These are phyloP conservation scores for Rhododendron kiyosumense DNA, from an alignment of 148 eudicot species.

Conservation along the genomic window DNA sequence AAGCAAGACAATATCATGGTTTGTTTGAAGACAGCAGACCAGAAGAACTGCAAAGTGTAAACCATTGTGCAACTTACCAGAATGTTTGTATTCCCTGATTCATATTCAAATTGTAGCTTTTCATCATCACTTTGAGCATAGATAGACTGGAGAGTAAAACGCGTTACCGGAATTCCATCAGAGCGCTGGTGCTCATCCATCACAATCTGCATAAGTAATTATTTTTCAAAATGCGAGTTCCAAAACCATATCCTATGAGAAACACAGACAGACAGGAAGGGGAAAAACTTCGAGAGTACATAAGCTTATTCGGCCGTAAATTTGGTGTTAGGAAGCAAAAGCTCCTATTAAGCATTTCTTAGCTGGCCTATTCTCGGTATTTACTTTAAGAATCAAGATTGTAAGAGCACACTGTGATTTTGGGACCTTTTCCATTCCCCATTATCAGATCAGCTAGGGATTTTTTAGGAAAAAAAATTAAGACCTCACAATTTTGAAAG, in stretches of 20 bases:
- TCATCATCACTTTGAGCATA: slow-evolving; percentile 96
- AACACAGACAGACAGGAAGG: neutral
- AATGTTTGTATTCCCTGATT: slow-evolving; percentile 92
- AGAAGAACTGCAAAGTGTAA: neutral
- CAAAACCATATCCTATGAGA: neutral
- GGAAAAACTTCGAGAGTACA: neutral
- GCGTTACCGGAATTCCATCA: slow-evolving; percentile 97
- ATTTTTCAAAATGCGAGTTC: neutral
- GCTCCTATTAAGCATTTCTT: neutral
- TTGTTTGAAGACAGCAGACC: neutral
- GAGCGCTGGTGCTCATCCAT: slow-evolving; percentile 98
- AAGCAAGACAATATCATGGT: neutral
- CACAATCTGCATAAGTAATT: slow-evolving; percentile 62
- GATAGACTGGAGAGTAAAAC: slow-evolving; percentile 88
- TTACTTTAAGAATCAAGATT: neutral
- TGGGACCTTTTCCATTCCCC: neutral
- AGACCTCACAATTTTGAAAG: neutral
- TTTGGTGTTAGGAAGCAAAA: neutral
- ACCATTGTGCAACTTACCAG: slow-evolving; percentile 46
- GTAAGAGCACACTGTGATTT: neutral
- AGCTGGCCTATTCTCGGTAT: neutral
- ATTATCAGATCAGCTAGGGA: neutral
- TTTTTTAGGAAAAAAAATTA: neutral
- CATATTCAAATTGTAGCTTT: slow-evolving; percentile 93
- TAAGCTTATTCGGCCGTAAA: neutral